Conservation (phyloP, 129 eudicot species). For the Oenanthe sinensis region DNA sequence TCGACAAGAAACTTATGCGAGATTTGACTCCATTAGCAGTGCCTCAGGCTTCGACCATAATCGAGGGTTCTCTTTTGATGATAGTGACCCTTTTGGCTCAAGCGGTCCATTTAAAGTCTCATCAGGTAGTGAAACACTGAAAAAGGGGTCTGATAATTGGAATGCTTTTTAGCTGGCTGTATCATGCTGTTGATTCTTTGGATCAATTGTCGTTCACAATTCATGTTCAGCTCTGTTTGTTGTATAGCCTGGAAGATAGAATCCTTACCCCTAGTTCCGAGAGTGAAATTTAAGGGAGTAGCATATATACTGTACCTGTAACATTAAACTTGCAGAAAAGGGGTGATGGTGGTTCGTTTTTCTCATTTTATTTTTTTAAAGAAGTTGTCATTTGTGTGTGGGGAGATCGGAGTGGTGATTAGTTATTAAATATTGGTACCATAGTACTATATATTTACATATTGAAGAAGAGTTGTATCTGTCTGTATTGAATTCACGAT, state of each 20-base stretch:
- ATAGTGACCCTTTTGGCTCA: constrained; percentile 78
- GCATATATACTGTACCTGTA: neutral
- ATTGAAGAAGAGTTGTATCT: neutral
- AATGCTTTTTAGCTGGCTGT: constrained; percentile 32
- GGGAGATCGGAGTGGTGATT: neutral
- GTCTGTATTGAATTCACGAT: neutral
- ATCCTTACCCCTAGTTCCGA: neutral
- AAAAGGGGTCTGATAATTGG: constrained; percentile 59
- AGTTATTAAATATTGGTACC: neutral
- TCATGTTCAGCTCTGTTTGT: constrained; percentile 5
- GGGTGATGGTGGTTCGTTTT: neutral
- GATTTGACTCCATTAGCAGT: constrained; percentile 48
- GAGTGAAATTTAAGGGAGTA: neutral
- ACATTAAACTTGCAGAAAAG: neutral
- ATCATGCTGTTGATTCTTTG: neutral
- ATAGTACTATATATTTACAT: too few species aligned
- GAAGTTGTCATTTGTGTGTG: neutral
- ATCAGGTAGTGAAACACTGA: constrained; percentile 45
- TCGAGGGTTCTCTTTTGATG: constrained; percentile 65
- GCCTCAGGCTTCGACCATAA: constrained; percentile 56
- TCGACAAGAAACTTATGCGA: constrained; percentile 27
- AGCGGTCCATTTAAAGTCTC: constrained; percentile 85
- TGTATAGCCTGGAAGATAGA: constrained; percentile 5
- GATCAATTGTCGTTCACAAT: constrained; percentile 15
- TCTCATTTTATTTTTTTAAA: neutral